Conservation (phyloP, 1,284 basidiomycete species). For the Mycena sp. region DNA sequence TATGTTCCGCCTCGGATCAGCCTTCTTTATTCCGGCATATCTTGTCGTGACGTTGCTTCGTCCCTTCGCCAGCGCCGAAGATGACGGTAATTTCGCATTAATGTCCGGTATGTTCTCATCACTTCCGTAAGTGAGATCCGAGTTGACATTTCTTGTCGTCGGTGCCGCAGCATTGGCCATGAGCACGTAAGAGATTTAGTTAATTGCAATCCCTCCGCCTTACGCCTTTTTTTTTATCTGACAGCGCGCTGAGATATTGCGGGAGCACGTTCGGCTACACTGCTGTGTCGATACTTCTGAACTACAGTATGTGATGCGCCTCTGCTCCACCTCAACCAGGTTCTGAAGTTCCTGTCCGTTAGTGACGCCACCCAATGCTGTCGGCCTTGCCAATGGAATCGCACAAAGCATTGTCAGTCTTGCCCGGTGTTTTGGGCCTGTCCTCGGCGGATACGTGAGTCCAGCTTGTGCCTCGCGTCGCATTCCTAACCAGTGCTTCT, state of each 20-base stretch:
- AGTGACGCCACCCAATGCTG: conserved; percentile 84
- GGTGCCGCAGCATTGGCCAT: conserved; percentile 61
- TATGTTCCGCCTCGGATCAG: conserved; percentile 84
- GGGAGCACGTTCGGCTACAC: conserved; percentile 84
- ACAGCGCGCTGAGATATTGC: conserved; percentile 78
- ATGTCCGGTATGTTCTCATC: conserved; percentile 67
- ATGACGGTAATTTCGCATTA: conserved; percentile 72
- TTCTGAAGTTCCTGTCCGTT: conserved; percentile 1
- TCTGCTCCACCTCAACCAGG: background rate
- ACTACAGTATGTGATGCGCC: conserved; percentile 70
- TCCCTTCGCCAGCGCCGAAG: conserved; percentile 65
- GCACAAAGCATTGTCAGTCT: conserved; percentile 87
- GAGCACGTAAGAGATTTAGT: conserved; percentile 69
- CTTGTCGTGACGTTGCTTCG: conserved; percentile 78
- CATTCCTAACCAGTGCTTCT: conserved; percentile 9
- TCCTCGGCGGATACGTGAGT: conserved; percentile 79
- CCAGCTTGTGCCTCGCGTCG: background rate
- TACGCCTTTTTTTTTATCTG: background rate
- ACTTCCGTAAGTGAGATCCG: conserved; percentile 16
- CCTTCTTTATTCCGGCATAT: conserved; percentile 83
- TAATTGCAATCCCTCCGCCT: background rate
- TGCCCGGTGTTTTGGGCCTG: conserved; percentile 80
- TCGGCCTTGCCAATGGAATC: conserved; percentile 83
- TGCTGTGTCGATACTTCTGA: conserved; percentile 79
- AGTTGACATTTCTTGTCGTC: conserved; percentile 16